Conservation (phyloP, 192 early-diverging fungal species). For the Phycomyces blakesleeanus region DNA sequence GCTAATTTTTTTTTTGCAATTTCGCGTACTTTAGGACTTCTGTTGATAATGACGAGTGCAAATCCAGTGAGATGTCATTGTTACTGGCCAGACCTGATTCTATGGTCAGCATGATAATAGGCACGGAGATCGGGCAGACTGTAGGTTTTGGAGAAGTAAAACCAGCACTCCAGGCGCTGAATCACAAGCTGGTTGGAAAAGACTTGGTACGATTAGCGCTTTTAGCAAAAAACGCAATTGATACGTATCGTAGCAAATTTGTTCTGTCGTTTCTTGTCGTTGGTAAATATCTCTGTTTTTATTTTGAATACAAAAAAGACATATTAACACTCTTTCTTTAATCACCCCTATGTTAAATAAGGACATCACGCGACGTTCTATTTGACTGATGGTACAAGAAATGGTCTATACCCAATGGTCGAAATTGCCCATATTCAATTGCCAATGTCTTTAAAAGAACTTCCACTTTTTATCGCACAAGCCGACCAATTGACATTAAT, state of each 20-base stretch:
- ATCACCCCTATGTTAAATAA: conserved; percentile 10
- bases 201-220: conserved; percentile 14
- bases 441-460: conserved; percentile 20
- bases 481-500: conserved; percentile 12
- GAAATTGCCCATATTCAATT: conserved; percentile 19
- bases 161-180: conserved; percentile 13
- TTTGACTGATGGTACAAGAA: conserved; percentile 20
- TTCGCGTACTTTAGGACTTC: conserved; percentile 20
- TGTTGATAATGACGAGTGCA: conserved; percentile 20
- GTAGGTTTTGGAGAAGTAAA: conserved; percentile 14
- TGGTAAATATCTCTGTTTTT: no score
- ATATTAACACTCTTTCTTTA: conserved; percentile 17
- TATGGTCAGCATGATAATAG: conserved; percentile 13
- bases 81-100: conserved; percentile 19
- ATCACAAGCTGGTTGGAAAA: conserved; percentile 20
- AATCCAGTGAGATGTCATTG: conserved; percentile 19
- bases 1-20: conserved; percentile 18
- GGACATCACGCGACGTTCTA: conserved; percentile 15
- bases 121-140: conserved; percentile 16
- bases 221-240: conserved; percentile 18
- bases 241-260: conserved; percentile 17
- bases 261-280: conserved; percentile 18
- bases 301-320: conserved; percentile 21
- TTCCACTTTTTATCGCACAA: conserved; percentile 17
- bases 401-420: conserved; percentile 17